phyloP scores from a whole-genome alignment of 257 asterid genomes.

The Eustoma russellianum region DNA sequence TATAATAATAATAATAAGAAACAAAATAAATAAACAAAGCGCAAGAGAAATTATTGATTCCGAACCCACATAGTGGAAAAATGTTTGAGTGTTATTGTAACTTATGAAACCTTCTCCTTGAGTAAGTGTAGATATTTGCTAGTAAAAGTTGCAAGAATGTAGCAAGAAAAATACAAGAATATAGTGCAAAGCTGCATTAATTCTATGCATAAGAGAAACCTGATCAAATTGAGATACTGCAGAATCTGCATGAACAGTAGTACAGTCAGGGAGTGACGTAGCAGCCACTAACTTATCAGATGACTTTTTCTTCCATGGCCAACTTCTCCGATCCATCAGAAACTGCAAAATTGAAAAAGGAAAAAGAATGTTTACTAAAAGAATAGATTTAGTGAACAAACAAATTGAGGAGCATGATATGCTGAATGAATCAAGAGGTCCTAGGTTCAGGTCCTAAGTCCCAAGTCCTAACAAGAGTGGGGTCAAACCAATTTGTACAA shows the following conservation, averaged over 20 bases:
- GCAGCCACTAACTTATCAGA: constrained; percentile 60
- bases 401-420: not conserved
- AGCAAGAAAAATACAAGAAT: not conserved
- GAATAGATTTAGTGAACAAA: too few species aligned
- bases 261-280: constrained; percentile 30
- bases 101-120: too few species aligned
- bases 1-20: too few species aligned
- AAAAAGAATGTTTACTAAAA: not conserved
- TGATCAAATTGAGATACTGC: constrained; percentile 39
- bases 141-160: not conserved
- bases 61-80: too few species aligned
- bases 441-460: too few species aligned
- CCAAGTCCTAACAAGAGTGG: too few species aligned
- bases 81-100: too few species aligned
- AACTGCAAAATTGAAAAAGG: not conserved
- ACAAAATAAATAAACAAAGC: too few species aligned
- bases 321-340: constrained; percentile 71
- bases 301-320: constrained; percentile 99
- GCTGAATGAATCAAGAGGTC: too few species aligned
- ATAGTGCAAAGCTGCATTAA: not conserved
- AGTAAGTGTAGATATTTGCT: too few species aligned
- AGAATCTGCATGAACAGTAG: constrained; percentile 32
- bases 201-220: constrained; percentile 26
- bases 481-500: too few species aligned
- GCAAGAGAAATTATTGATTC: too few species aligned